These are phyloP conservation scores for Beauveria rudraprayagi DNA, from an alignment of 2,329 filamentous ascomycete species.

Conservation along the genomic window DNA sequence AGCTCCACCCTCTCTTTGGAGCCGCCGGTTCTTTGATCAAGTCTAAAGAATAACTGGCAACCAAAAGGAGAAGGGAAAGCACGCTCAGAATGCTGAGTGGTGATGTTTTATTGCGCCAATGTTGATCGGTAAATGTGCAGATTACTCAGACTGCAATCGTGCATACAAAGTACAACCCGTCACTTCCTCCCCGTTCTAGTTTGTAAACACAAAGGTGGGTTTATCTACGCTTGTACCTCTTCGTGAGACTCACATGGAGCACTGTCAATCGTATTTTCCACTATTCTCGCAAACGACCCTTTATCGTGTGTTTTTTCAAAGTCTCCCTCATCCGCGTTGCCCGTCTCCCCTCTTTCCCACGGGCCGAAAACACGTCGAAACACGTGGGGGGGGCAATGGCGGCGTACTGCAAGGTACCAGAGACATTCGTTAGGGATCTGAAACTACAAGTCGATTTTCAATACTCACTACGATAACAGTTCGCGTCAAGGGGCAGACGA, in stretches of 20 bases:
- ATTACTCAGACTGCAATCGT: not conserved
- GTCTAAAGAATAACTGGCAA: not conserved
- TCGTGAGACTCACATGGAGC: too few relatives aligned
- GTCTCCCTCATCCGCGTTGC: not conserved
- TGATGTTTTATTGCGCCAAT: too few relatives aligned
- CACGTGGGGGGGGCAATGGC: not conserved
- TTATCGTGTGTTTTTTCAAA: not conserved
- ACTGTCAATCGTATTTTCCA: too few relatives aligned
- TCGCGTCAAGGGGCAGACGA: not conserved
- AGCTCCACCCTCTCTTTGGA: not conserved
- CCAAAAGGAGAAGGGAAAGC: not conserved
- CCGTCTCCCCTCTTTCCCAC: not conserved
- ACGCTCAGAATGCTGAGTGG: not conserved
- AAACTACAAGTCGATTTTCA: not conserved
- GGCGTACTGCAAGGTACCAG: not conserved
- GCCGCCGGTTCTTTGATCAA: not conserved
- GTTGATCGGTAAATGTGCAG: too few relatives aligned
- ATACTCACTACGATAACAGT: not conserved
- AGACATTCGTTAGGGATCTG: not conserved
- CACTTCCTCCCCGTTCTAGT: not conserved
- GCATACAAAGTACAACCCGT: too few relatives aligned
- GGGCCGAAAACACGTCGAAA: not conserved
- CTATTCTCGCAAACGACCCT: too few relatives aligned
- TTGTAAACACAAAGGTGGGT: not conserved
- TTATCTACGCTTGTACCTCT: too few relatives aligned